Base-by-base conservation (phyloP, 306 rosid species). In the Amphicarpaea edgeworthii region DNA sequence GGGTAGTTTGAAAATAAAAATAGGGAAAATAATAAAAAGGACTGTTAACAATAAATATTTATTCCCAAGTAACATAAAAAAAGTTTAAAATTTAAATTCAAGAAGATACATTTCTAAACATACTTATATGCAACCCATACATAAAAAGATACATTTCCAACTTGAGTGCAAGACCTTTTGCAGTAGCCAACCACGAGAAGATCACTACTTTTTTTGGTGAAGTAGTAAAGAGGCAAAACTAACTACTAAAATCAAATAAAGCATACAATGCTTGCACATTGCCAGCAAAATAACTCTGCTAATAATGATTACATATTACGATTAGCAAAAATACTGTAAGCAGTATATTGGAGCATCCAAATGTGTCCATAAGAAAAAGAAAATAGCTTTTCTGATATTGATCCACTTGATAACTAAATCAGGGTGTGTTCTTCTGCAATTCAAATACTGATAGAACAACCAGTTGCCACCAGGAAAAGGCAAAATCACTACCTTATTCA, bases 371-470 rank as follows among this genome's bases (percentile, higher is more conserved):
- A 6, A 7, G 21, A 40, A 26, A 68, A 50, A 40, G 26, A 68
- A 51, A 50, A 9, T 11, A 40, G 60, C 26, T 54, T 41, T 41
- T 40, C 58, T 20, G 2, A 30, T 50, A 70, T 19, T 45, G 49
- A 54, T 20, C 45, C 43, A 54, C 43, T 50, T 61, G 17, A 68
- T 58, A 73, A 77, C 73, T 42, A 73, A 40, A 54, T 24, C 43
- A 69, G 75, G 16, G 43, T 43, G 43, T 43, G 77, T 61, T 67
- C 82, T 49, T 42, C 14, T 61, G 68, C n/a, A 65, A 21, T 63
- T 23, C 49, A 59, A 21, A 34, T 47, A 72, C 72, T 66, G 75
- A 62, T 37, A 60, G 49, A 47, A 70, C 67, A 70, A 46, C 79
- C 57, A 64, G 71, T 21, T 34, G 58, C 61, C 9, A 24, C 19